Evolutionary conservation across 2,329 filamentous ascomycete genomes (phyloP).

Genomic region (Chaetomium sp.): DNA sequence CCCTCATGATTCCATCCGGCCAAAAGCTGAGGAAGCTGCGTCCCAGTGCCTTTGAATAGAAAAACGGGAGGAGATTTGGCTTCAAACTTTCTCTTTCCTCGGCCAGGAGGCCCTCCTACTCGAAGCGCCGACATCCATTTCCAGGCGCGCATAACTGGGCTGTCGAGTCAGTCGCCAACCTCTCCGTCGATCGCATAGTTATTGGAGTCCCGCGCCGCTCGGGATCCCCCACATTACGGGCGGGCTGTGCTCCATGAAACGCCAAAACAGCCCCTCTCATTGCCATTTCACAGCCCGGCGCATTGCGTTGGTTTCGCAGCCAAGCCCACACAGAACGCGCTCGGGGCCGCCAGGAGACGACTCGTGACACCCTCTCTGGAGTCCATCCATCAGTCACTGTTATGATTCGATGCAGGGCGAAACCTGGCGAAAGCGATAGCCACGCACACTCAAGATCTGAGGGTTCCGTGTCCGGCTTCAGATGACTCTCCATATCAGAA

Average conservation of each 20-base stretch:
- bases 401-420: background rate
- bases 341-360: background rate
- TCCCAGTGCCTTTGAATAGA: too few relatives aligned
- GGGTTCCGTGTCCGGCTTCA: too few relatives aligned
- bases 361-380: background rate
- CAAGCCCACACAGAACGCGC: background rate
- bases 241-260: conserved; percentile 12
- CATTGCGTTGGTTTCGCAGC: background rate
- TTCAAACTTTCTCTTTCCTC: too few relatives aligned
- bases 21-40: too few relatives aligned
- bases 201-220: background rate
- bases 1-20: too few relatives aligned
- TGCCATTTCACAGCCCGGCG: conserved; percentile 17
- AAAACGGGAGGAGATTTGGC: too few relatives aligned
- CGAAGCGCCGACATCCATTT: too few relatives aligned
- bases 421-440: background rate
- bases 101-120: too few relatives aligned
- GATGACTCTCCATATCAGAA: too few relatives aligned
- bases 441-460: too few relatives aligned
- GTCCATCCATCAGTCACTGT: background rate
- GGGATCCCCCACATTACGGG: conserved; percentile 9
- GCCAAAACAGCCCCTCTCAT: conserved; percentile 10
- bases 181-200: conserved; percentile 11
- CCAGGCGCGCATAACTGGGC: too few relatives aligned
- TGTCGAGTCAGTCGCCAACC: too few relatives aligned